These are phyloP conservation scores for Coemansia biformis DNA, from an alignment of 192 early-diverging fungal genomes.

Conservation along the genomic window DNA sequence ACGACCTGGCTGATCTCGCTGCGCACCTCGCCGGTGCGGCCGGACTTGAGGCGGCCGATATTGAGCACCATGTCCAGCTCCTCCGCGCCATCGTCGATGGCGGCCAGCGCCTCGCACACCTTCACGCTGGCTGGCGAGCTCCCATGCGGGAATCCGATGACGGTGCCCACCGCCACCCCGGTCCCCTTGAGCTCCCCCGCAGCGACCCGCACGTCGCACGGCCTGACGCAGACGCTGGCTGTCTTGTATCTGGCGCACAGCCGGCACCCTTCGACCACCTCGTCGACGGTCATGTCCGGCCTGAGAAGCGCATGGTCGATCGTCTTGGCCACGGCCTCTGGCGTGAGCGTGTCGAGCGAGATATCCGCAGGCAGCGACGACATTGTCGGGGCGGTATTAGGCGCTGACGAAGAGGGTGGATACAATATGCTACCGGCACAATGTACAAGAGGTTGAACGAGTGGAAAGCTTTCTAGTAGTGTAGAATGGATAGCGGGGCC, in stretches of 20 bases:
- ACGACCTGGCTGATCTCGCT: conserved; percentile 46
- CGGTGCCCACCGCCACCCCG: conserved; percentile 55
- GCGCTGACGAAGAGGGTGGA: no score
- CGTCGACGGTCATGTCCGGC: conserved; percentile 52
- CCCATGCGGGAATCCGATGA: conserved; percentile 60
- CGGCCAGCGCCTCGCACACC: conserved; percentile 52
- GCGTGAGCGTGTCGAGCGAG: conserved; percentile 49
- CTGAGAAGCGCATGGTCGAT: conserved; percentile 59
- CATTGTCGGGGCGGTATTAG: no score
- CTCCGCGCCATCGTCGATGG: conserved; percentile 54
- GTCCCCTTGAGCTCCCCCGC: conserved; percentile 32
- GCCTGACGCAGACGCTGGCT: conserved; percentile 57
- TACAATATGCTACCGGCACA: no score
- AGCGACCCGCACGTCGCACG: conserved; percentile 56
- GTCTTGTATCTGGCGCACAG: conserved; percentile 51
- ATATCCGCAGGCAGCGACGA: conserved; percentile 15
- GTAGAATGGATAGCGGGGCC: no score
- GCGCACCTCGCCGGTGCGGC: conserved; percentile 36
- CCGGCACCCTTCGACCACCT: conserved; percentile 52
- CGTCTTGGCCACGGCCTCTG: conserved; percentile 51
- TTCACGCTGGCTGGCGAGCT: conserved; percentile 52
- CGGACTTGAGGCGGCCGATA: conserved; percentile 53
- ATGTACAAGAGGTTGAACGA: no score
- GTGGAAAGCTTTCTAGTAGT: no score
- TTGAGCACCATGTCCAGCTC: conserved; percentile 61